Conservation (phyloP, 202 grass and related monocot genomes). For the Schoenoplectus tabernaemontani region DNA sequence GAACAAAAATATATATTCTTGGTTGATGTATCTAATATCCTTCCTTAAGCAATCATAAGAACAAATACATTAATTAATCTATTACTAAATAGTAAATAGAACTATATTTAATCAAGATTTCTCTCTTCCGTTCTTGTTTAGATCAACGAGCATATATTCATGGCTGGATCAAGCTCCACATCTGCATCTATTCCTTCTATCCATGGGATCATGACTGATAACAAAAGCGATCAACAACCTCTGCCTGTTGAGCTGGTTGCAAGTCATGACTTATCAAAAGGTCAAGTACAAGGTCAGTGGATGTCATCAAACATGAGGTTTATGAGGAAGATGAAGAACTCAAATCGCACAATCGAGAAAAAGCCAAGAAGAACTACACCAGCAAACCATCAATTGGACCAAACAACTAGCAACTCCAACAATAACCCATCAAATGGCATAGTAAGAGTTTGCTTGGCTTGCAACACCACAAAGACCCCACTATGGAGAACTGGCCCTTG, state of each 20-base stretch:
- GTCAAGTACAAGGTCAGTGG: constrained; percentile 37
- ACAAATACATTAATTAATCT: too few species aligned
- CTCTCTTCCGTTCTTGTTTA: constrained; percentile 24
- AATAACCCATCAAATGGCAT: constrained; percentile 36
- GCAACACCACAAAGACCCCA: constrained; percentile 92
- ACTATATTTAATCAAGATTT: constrained; percentile 1
- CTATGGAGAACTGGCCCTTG: constrained; percentile 89
- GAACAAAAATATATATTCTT: too few species aligned
- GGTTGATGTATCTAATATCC: constrained; percentile 15
- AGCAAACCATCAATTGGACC: constrained; percentile 33
- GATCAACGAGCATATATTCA: constrained; percentile 38
- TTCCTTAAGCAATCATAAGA: neutral
- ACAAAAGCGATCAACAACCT: constrained; percentile 35
- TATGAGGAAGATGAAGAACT: constrained; percentile 62
- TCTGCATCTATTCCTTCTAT: constrained; percentile 33
- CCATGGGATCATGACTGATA: constrained; percentile 46
- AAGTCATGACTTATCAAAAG: neutral
- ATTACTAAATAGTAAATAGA: neutral
- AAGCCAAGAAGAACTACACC: constrained; percentile 42
- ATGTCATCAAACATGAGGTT: constrained; percentile 58
- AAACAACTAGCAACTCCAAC: constrained; percentile 19
- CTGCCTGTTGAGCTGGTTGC: constrained; percentile 33
- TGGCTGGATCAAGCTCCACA: constrained; percentile 33
- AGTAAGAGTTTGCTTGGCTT: constrained; percentile 84
- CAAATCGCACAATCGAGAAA: constrained; percentile 20